Evolutionary conservation across 306 rosid genomes (phyloP).

Genomic region (Cucumis cinereus): DNA sequence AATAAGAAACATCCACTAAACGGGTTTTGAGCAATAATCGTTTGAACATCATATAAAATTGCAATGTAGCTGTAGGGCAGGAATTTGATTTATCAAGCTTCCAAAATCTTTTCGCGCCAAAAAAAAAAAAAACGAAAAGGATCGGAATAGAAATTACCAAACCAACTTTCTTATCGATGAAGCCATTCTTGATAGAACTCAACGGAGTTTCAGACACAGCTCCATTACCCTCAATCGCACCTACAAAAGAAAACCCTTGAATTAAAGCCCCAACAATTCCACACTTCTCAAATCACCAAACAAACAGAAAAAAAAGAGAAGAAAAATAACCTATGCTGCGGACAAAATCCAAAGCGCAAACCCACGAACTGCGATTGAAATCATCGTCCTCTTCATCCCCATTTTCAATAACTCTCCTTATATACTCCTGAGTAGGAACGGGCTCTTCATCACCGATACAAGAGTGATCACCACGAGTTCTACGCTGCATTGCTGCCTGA

Average conservation of each 20-base stretch:
- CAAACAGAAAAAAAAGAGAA: background rate
- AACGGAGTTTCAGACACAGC: conserved; percentile 20
- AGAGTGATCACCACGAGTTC: conserved; percentile 8
- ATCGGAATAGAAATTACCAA: conserved; percentile 16
- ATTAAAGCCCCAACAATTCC: background rate
- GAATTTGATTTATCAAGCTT: background rate
- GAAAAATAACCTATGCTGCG: conserved; percentile 15
- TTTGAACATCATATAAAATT: background rate
- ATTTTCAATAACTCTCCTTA: conserved; percentile 32
- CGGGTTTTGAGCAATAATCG: background rate
- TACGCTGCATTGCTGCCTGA: conserved; percentile 58
- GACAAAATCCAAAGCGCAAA: conserved; percentile 34
- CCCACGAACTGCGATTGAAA: conserved; percentile 43
- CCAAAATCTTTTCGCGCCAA: background rate
- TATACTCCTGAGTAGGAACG: conserved; percentile 58
- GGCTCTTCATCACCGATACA: conserved; percentile 9
- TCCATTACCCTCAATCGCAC: conserved; percentile 5
- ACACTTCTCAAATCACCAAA: background rate
- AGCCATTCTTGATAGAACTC: conserved; percentile 37
- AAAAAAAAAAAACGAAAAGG: background rate
- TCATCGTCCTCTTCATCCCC: conserved; percentile 26
- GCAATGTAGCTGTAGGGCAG: background rate
- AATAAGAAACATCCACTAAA: background rate
- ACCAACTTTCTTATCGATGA: conserved; percentile 16
- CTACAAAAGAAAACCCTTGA: conserved; percentile 1